These are phyloP conservation scores for Letharia columbiana DNA, from an alignment of 495 filamentous ascomycete genomes.

Conservation along the genomic window DNA sequence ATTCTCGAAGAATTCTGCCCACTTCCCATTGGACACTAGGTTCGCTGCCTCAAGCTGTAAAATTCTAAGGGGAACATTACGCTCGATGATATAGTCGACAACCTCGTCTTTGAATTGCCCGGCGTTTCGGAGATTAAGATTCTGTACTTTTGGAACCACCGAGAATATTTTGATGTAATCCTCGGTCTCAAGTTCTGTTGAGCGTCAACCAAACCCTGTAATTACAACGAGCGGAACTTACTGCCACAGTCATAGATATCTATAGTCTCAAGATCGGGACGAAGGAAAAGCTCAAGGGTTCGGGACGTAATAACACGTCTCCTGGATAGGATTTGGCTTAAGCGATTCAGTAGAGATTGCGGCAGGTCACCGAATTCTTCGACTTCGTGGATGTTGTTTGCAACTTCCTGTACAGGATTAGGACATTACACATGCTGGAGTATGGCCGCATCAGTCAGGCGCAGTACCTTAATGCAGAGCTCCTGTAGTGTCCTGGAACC, in stretches of 20 bases:
- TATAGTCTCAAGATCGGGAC: conserved; percentile 54
- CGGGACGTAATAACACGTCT: conserved; percentile 58
- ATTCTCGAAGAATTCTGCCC: conserved; percentile 54
- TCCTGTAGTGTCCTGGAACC: conserved; percentile 69
- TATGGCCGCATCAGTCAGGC: background rate
- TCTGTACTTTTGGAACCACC: conserved; percentile 55
- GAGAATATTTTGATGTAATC: conserved; percentile 77
- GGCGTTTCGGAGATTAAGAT: conserved; percentile 66
- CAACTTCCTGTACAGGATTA: conserved; percentile 50
- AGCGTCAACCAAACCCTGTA: background rate
- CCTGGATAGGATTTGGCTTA: conserved; percentile 75
- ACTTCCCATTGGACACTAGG: conserved; percentile 61
- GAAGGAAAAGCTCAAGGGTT: conserved; percentile 72
- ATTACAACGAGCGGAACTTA: conserved; percentile 29
- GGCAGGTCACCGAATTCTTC: conserved; percentile 80
- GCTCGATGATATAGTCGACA: conserved; percentile 68
- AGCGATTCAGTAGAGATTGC: conserved; percentile 53
- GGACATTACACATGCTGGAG: background rate
- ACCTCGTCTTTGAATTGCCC: conserved; percentile 78
- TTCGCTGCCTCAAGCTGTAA: conserved; percentile 70
- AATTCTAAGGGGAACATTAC: conserved; percentile 51
- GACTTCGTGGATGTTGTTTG: conserved; percentile 69
- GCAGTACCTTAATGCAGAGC: conserved; percentile 60
- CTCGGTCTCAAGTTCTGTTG: conserved; percentile 54
- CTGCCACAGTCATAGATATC: conserved; percentile 71